Evolutionary conservation across 805 yeast genomes (phyloP).

Genomic region (Priceomyces haplophilus): DNA sequence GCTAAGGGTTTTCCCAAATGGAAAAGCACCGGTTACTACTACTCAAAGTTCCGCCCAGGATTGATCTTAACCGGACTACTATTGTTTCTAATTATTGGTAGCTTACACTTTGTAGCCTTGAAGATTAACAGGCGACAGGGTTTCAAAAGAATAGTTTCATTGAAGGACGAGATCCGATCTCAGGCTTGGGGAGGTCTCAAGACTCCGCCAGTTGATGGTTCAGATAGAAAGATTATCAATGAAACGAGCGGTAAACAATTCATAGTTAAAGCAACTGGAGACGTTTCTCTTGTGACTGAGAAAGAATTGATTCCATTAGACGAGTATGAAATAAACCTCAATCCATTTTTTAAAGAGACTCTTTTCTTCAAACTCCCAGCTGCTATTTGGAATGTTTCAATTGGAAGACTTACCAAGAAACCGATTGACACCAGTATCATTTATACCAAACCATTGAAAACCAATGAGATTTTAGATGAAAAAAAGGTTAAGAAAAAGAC

Average conservation of each 20-base stretch:
- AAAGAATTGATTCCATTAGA: slow-evolving; percentile 42
- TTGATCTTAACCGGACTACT: slow-evolving; percentile 48
- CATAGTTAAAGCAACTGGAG: slow-evolving; percentile 54
- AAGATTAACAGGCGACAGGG: slow-evolving; percentile 56
- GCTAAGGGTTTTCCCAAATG: slow-evolving; percentile 83
- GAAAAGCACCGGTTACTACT: slow-evolving; percentile 64
- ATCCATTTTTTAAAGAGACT: slow-evolving; percentile 51
- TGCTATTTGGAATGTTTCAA: slow-evolving; percentile 41
- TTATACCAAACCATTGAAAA: slow-evolving; percentile 9
- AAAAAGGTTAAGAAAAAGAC: slow-evolving; percentile 30
- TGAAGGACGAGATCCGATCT: slow-evolving; percentile 50
- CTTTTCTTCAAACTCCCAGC: slow-evolving; percentile 42
- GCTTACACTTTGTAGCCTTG: slow-evolving; percentile 57
- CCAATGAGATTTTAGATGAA: slow-evolving; percentile 10
- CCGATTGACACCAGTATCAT: slow-evolving; percentile 6
- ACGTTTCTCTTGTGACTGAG: slow-evolving; percentile 49
- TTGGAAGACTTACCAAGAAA: slow-evolving; percentile 31
- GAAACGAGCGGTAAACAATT: slow-evolving; percentile 50
- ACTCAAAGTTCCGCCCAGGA: slow-evolving; percentile 69
- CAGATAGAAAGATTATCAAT: slow-evolving; percentile 41
- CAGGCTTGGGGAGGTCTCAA: slow-evolving; percentile 56
- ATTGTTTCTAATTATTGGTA: slow-evolving; percentile 48
- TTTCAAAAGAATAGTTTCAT: slow-evolving; percentile 49
- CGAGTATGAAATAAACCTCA: slow-evolving; percentile 43
- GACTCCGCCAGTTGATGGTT: slow-evolving; percentile 50